Percentiles rank a stretch among this genome's conserved stretches.
Conservation (phyloP, 441 rosid genomes). For the Populus hybrid region DNA sequence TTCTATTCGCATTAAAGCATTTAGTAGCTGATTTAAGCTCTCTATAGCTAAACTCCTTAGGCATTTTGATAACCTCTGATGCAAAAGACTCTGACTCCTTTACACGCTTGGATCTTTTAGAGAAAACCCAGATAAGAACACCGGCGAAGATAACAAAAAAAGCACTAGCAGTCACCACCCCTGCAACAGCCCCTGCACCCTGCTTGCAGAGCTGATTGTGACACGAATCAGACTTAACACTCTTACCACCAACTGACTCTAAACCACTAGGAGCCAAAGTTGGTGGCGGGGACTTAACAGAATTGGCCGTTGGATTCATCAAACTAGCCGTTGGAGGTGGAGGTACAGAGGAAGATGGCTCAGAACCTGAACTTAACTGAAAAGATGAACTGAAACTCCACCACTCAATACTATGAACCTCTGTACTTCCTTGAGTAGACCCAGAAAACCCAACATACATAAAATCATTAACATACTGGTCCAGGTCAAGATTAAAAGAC, state of each 20-base stretch:
- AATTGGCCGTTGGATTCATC: slow-evolving; percentile 68
- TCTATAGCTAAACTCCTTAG: slow-evolving; percentile 80
- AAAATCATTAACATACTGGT: slow-evolving; percentile 68
- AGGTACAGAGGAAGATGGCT: slow-evolving; percentile 29
- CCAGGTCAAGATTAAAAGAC: slow-evolving; percentile 55
- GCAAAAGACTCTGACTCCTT: slow-evolving; percentile 61
- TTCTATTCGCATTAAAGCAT: slow-evolving; percentile 54
- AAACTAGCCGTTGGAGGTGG: slow-evolving; percentile 64
- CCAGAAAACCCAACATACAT: slow-evolving; percentile 98
- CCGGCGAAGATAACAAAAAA: slow-evolving; percentile 78
- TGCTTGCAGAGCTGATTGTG: slow-evolving; percentile 79
- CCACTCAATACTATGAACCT: slow-evolving; percentile 85
- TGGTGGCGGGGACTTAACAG: slow-evolving; percentile 60
- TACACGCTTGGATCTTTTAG: slow-evolving; percentile 47
- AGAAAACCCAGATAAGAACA: slow-evolving; percentile 65
- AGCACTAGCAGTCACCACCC: slow-evolving; percentile 92
- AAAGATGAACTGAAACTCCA: slow-evolving; percentile 88
- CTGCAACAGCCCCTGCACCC: slow-evolving; percentile 90
- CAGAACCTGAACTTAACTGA: slow-evolving; percentile 31
- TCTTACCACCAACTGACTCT: not conserved
- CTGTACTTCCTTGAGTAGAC: slow-evolving; percentile 95
- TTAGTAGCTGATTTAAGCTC: slow-evolving; percentile 81
- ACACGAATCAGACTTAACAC: slow-evolving; percentile 49
- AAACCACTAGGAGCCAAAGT: slow-evolving; percentile 51
- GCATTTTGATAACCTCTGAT: slow-evolving; percentile 73